Evolutionary conservation across 257 asterid genomes (phyloP).

Genomic region (Solanum piurae): DNA sequence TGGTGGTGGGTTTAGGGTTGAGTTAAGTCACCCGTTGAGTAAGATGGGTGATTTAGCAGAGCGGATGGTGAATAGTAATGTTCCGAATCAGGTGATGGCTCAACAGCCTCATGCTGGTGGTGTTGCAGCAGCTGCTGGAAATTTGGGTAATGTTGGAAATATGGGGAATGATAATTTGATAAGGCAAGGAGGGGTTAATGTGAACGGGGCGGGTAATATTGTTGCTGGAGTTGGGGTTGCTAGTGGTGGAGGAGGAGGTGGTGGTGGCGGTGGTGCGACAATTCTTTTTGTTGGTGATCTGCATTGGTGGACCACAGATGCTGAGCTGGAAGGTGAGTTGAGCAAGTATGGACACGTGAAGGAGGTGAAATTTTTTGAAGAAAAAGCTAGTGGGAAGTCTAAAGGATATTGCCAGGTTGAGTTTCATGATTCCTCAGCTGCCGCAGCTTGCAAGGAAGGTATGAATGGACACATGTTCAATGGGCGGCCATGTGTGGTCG

Average conservation of each 20-base stretch:
- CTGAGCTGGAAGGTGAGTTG: conserved; percentile 73
- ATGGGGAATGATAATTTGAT: neutral
- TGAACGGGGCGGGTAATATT: conserved; percentile 10
- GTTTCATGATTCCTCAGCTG: conserved; percentile 66
- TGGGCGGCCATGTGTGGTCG: conserved; percentile 91
- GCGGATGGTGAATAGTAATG: conserved; percentile 7
- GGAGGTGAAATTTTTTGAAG: conserved; percentile 89
- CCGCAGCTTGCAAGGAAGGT: conserved; percentile 78
- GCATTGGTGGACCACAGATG: conserved; percentile 99
- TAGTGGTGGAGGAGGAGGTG: conserved; percentile 7
- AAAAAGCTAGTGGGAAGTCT: conserved; percentile 96
- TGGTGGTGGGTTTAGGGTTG: conserved; percentile 25
- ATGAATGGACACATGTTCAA: conserved; percentile 77
- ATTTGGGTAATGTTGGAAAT: conserved; percentile 4
- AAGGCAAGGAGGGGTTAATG: conserved; percentile 21
- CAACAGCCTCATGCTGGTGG: conserved; percentile 11
- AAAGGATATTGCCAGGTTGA: conserved; percentile 97
- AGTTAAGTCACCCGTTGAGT: conserved; percentile 13
- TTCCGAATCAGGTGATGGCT: conserved; percentile 4
- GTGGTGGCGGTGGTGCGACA: conserved; percentile 32
- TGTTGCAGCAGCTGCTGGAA: neutral
- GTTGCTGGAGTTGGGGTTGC: conserved; percentile 12
- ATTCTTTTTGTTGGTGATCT: conserved; percentile 83
- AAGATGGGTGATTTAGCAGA: conserved; percentile 1
- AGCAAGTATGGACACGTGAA: conserved; percentile 75